These are phyloP conservation scores for Daphne laureola DNA, from an alignment of 441 rosid species.

Conservation along the genomic window DNA sequence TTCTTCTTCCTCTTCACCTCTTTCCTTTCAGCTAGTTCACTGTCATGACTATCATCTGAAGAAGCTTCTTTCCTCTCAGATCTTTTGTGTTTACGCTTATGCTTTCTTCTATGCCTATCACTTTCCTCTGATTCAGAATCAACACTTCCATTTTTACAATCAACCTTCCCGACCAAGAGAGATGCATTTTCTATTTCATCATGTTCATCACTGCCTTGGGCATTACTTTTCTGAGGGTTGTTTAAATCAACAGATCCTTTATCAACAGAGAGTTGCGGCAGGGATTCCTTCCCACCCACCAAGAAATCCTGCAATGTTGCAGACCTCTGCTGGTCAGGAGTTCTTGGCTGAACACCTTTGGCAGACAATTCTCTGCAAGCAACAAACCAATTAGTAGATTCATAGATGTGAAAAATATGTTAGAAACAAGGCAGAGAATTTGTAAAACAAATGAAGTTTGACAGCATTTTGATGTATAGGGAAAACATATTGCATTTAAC, in stretches of 20 bases:
- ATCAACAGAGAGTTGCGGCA: slow-evolving; percentile 18
- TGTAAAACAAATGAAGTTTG: too few species aligned
- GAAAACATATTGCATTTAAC: slow-evolving; percentile 1
- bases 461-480: slow-evolving; percentile 1
- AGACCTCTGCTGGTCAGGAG: slow-evolving; percentile 33
- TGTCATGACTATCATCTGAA: slow-evolving; percentile 58
- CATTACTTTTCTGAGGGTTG: slow-evolving; percentile 19
- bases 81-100: slow-evolving; percentile 61
- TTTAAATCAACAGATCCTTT: slow-evolving; percentile 36
- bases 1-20: slow-evolving; percentile 80
- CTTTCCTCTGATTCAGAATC: slow-evolving; percentile 48
- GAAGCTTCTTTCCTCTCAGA: slow-evolving; percentile 44
- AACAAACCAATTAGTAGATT: slow-evolving; percentile 4
- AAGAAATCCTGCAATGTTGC: slow-evolving; percentile 29
- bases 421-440: too few species aligned
- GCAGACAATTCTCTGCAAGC: slow-evolving; percentile 43
- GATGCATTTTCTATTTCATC: slow-evolving; percentile 23
- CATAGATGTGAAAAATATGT: too few species aligned
- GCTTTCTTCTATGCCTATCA: slow-evolving; percentile 30
- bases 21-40: slow-evolving; percentile 71
- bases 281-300: slow-evolving; percentile 17
- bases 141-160: slow-evolving; percentile 29
- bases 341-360: slow-evolving; percentile 24
- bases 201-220: slow-evolving; percentile 23
- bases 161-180: slow-evolving; percentile 28